Percentiles rank a stretch among this genome's conserved stretches.
Evolutionary conservation across 2,329 filamentous ascomycete genomes (phyloP).

Genomic region (Sporothrix pallida): DNA sequence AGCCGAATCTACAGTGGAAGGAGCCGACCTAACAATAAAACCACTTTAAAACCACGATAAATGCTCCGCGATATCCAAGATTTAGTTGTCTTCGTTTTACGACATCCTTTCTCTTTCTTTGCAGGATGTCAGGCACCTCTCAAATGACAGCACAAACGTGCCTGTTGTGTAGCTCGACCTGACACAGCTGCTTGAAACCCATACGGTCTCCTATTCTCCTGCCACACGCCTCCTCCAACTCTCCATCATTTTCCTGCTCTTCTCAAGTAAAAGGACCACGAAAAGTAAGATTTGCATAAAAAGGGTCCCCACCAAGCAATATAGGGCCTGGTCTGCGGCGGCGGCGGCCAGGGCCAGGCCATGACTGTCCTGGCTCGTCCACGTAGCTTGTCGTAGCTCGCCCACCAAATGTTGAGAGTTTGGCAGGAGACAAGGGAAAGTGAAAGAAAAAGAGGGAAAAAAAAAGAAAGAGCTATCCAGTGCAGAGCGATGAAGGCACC

Average conservation of each 20-base stretch:
- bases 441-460: not conserved
- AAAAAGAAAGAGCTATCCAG: not conserved
- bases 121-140: not conserved
- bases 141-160: not conserved
- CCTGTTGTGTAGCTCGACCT: slow-evolving; percentile 25
- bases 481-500: not conserved
- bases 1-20: not conserved
- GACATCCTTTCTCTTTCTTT: too few species aligned
- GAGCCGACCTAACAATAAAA: not conserved
- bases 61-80: not conserved
- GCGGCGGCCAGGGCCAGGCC: not conserved
- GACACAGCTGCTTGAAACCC: slow-evolving; percentile 32
- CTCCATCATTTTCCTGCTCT: slow-evolving; percentile 1
- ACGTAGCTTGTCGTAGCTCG: not conserved
- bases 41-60: not conserved
- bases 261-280: not conserved
- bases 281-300: slow-evolving; percentile 32
- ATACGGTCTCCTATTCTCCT: slow-evolving; percentile 13
- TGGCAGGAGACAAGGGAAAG: too few species aligned
- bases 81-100: too few species aligned
- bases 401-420: too few species aligned
- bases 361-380: not conserved
- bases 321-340: slow-evolving; percentile 11
- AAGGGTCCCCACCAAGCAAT: slow-evolving; percentile 26
- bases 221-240: not conserved